Evolutionary conservation across 192 early-diverging fungal genomes (phyloP).

Genomic region (Umbelopsis sp.): DNA sequence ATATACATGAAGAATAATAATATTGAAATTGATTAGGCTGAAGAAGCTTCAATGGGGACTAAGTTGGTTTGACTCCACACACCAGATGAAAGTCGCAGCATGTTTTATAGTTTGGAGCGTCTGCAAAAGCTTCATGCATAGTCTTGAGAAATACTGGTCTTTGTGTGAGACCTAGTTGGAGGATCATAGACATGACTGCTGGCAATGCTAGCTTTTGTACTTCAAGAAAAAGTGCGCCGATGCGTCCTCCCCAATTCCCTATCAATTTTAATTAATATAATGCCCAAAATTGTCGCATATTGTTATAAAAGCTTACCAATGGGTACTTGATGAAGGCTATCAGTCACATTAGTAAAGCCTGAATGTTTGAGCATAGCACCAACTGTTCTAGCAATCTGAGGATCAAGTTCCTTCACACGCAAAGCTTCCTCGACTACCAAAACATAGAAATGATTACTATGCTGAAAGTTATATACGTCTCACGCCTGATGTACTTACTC

Average conservation of each 20-base stretch:
- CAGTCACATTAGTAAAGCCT: conserved; percentile 23
- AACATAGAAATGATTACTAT: background rate
- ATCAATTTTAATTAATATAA: background rate
- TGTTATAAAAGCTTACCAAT: conserved; percentile 24
- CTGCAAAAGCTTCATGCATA: conserved; percentile 21
- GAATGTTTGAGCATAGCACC: conserved; percentile 21
- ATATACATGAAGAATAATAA: no score
- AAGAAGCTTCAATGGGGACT: background rate
- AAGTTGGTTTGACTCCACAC: conserved; percentile 19
- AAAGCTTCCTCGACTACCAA: conserved; percentile 31
- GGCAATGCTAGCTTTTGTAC: conserved; percentile 36
- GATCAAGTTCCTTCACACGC: conserved; percentile 25
- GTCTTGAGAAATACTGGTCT: conserved; percentile 9
- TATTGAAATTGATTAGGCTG: background rate
- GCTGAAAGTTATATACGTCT: background rate
- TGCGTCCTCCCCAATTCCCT: conserved; percentile 31
- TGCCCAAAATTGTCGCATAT: background rate
- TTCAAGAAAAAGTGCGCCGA: conserved; percentile 28
- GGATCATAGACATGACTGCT: conserved; percentile 33
- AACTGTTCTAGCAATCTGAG: conserved; percentile 33
- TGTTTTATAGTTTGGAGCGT: background rate
- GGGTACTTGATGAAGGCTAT: conserved; percentile 26
- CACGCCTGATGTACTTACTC: conserved; percentile 27
- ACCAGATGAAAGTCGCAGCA: conserved; percentile 31
- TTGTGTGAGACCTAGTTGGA: conserved; percentile 13